Percentiles rank a stretch among this genome's conserved stretches.
Conservation (phyloP, 164 flowering plant genomes). For the Akebia trifoliata region DNA sequence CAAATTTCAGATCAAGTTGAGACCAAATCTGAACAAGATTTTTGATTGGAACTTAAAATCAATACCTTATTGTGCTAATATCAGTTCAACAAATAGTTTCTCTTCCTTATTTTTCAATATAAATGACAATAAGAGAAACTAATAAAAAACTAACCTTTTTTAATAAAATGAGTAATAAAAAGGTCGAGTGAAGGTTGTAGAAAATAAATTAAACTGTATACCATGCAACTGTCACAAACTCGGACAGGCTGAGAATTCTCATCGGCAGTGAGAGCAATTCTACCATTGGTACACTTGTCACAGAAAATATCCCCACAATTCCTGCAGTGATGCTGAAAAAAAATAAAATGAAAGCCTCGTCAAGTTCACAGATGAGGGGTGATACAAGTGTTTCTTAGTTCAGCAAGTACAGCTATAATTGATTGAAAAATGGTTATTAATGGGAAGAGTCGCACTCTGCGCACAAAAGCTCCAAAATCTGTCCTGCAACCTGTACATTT, state of each 20-base stretch:
- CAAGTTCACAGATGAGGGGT: background rate
- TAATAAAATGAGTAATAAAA: no score
- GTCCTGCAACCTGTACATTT: constrained; percentile 82
- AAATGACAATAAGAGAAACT: no score
- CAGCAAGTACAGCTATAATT: background rate
- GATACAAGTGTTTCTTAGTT: background rate
- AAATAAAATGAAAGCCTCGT: background rate
- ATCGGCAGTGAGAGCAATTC: constrained; percentile 84
- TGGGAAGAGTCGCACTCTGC: constrained; percentile 42
- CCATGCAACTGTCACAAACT: constrained; percentile 97
- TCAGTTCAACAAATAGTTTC: no score
- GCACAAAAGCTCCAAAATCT: constrained; percentile 81
- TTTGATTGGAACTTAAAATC: no score
- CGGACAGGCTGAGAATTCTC: constrained; percentile 86
- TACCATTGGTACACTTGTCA: constrained; percentile 93
- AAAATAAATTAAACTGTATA: constrained; percentile 25
- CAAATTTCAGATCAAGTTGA: no score
- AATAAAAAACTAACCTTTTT: no score
- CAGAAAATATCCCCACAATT: constrained; percentile 98
- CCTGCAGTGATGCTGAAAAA: constrained; percentile 88
- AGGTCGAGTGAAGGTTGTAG: background rate
- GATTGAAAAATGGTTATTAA: background rate
- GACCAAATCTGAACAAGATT: no score
- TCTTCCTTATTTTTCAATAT: no score
- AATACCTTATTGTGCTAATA: no score